Base-by-base conservation (phyloP, 228 moss, liverwort and hornwort genomes). In the Sphagnum fallax region DNA sequence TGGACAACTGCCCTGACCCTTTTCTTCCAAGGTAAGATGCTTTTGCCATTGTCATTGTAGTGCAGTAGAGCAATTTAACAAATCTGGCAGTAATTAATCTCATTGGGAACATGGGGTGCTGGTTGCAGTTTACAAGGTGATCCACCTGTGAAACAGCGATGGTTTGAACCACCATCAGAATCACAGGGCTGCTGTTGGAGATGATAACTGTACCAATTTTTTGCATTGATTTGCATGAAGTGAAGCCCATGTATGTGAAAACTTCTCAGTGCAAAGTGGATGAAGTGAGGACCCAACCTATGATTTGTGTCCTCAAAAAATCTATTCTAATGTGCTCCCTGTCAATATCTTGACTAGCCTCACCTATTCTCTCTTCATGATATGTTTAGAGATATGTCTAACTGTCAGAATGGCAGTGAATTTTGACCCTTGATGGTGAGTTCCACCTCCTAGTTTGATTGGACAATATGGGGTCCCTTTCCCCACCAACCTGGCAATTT, bases 141-240 rank as follows among this genome's bases (percentile, higher is more conserved):
- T 58, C 73, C 11, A 52, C 78, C 86, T 10, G 64, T 65, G 18
- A 67, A 71, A 58, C 79, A 82, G 82, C 82, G 55, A 55, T 55
- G 77, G 69, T 78, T 75, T 65, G 86, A 80, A 60, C 73, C 73
- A 71, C 86, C 86, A 71, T 75, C 76, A 57, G 80, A 72, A 77
- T 75, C 80, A 50, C 77, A 79, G 47, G 79, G 82, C 61, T 86
- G 86, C 32, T 86, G 86, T 67, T 86, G 86, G 86, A 82, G 74
- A 69, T 86, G 79, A 72, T 80, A 63, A 67, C 15, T 47, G 53
- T 67, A 32, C 32, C 49, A 53, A 47, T 53, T 51, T 65, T 67
- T 61, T 12, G 55, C 55, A 55, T 55, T 55, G 12, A 55, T 55
- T 55, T 55, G 55, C 55, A 55, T 55, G 55, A 55, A 12, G 12